Percentiles rank a stretch among this genome's conserved stretches.
phyloP scores from a whole-genome alignment of 176 grass and related monocot species.

The Ensete glaucum region DNA sequence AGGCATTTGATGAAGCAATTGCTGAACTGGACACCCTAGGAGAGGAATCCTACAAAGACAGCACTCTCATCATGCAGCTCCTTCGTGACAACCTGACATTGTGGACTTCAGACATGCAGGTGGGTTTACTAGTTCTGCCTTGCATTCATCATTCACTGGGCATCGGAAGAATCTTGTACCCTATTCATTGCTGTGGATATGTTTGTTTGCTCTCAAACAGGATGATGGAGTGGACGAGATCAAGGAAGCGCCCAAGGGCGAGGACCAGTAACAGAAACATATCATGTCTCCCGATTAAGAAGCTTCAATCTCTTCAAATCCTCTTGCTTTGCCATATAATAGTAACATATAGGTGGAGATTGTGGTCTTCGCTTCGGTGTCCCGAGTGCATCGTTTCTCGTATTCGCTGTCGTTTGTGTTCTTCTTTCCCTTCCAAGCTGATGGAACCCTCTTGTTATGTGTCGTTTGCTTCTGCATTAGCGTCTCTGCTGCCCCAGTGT shows the following conservation, averaged over 20 bases:
- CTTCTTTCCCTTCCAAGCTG: not conserved
- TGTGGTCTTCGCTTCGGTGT: not conserved
- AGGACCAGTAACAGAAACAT: not conserved
- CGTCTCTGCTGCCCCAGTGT: not conserved
- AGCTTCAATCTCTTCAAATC: not conserved
- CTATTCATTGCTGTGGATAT: too few species aligned
- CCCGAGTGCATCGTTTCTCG: not conserved
- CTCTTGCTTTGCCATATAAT: not conserved
- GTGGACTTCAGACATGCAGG: conserved; percentile 17
- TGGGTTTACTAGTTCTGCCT: not conserved
- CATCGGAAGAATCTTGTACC: too few species aligned
- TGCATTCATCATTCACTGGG: too few species aligned
- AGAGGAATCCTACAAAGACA: conserved; percentile 15
- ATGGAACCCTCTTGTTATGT: not conserved
- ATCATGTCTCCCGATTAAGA: not conserved
- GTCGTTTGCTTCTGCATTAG: not conserved
- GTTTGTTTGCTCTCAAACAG: not conserved
- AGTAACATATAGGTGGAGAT: not conserved
- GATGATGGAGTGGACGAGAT: not conserved
- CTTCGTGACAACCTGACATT: conserved; percentile 15
- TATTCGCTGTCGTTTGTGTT: not conserved
- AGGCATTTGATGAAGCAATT: conserved; percentile 16
- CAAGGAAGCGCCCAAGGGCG: not conserved
- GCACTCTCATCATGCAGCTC: conserved; percentile 18
- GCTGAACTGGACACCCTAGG: conserved; percentile 14